Base-by-base conservation (phyloP, 352 stramenopile genomes). In the Phytophthora meadii region DNA sequence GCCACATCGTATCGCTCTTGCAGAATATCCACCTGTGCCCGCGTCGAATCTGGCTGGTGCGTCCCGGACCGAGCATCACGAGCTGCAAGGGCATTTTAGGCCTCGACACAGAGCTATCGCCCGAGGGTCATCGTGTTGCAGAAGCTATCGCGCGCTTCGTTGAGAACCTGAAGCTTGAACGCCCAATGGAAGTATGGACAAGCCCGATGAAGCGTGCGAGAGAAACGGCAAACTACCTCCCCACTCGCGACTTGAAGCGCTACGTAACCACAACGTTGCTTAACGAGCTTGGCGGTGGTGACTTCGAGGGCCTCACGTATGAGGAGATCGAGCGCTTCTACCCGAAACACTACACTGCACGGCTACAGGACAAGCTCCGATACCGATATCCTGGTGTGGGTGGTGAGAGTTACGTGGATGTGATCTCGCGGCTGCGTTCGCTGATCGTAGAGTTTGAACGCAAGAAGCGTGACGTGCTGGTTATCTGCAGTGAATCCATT, bases 371-470 rank as follows among this genome's bases (percentile, higher is more conserved):
- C 77, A 98, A 98, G 65, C 81, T 98, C 22, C 83, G 84, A 10
- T 98, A 97, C 66, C 79, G 94, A 5, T 95, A 95, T 62, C 82
- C 94, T 0, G 93, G 93, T 24, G 90, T 94, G 8, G 93, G 93
- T 2, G 94, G 93, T 10, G 94, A 98, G 70, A 97, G 89, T 56
- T 98, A 98, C 72, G 81, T 97, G 55, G 94, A 98, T 65, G 84
- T 98, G 30, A 98, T 98, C 70, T 93, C 93, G 25, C 86, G 94
- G 14, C 62, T 98, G 46, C 81, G 90, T 2, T 95, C 91, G 49
- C 76, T 98, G 36, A 96, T 98, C 47, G 93, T 98, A 34, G 93
- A 97, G 76, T 94, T 98, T 48, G 87, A 94, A 54, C 86, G 89
- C 66, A 94, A 96, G 72, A 96, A 94, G 70, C 87, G 87, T 56